phyloP scores from a whole-genome alignment of 2,329 filamentous ascomycete genomes.

The Lachnellula cervina region DNA sequence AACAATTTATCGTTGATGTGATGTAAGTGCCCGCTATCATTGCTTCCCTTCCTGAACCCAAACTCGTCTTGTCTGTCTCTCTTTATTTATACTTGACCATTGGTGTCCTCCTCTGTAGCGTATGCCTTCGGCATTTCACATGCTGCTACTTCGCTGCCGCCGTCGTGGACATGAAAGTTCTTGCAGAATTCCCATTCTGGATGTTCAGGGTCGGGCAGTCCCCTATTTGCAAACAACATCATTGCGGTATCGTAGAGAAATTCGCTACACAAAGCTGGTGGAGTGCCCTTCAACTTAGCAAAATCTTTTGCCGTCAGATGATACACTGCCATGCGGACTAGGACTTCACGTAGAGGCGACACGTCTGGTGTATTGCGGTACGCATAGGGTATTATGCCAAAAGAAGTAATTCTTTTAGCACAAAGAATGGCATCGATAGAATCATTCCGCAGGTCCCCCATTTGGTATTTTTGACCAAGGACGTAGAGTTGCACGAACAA shows the following conservation, averaged over 20 bases:
- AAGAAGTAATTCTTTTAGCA: too few relatives aligned
- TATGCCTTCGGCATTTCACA: too few relatives aligned
- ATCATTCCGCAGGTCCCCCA: slow-evolving; percentile 8
- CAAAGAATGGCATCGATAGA: slow-evolving; percentile 1
- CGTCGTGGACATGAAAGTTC: neutral
- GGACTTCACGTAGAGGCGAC: neutral
- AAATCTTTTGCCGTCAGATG: neutral
- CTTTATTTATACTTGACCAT: too few relatives aligned
- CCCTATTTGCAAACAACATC: neutral
- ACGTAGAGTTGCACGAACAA: slow-evolving; percentile 9
- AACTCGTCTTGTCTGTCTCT: too few relatives aligned
- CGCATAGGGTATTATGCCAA: neutral
- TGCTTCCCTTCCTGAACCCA: too few relatives aligned
- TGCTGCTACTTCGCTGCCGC: too few relatives aligned
- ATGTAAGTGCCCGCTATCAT: too few relatives aligned
- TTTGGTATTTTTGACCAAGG: slow-evolving; percentile 6
- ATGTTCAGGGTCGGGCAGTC: neutral
- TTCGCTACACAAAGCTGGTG: neutral
- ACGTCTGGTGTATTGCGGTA: neutral
- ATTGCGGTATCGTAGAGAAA: neutral
- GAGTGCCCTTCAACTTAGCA: neutral
- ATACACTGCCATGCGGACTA: neutral
- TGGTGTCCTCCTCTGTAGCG: too few relatives aligned
- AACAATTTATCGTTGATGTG: too few relatives aligned
- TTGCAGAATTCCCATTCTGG: neutral